Evolutionary conservation across 177 flowering plant species (phyloP).

Genomic region (Vitis hybrid): DNA sequence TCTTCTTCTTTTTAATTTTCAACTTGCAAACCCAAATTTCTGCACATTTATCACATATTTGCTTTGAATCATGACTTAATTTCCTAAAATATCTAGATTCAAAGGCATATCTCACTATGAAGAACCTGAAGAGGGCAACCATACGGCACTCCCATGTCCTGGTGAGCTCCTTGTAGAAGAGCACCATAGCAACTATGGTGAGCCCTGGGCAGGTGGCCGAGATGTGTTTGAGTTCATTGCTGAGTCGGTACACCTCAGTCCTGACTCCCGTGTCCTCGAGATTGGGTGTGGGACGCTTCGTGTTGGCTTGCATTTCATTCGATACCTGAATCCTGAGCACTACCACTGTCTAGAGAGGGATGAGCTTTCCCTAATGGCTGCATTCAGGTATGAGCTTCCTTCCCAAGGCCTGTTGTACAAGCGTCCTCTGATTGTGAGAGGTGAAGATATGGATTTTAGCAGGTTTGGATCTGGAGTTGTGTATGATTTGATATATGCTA

Average conservation of each 20-base stretch:
- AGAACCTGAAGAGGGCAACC: conserved; percentile 57
- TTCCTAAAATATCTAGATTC: conserved; percentile 41
- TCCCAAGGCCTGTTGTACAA: conserved; percentile 84
- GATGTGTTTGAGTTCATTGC: conserved; percentile 96
- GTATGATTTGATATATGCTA: conserved; percentile 89
- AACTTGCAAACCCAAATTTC: too few relatives aligned
- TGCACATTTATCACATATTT: too few relatives aligned
- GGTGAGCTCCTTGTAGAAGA: conserved; percentile 90
- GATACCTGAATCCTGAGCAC: conserved; percentile 58
- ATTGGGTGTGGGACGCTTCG: conserved; percentile 97
- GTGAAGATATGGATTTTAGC: conserved; percentile 91
- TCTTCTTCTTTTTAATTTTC: too few relatives aligned
- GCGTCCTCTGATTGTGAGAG: conserved; percentile 81
- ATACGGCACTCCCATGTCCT: conserved; percentile 81
- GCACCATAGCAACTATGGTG: conserved; percentile 98
- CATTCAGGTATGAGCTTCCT: conserved; percentile 91
- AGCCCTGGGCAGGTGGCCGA: conserved; percentile 99
- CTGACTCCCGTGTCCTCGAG: conserved; percentile 76
- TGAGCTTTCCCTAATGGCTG: conserved; percentile 90
- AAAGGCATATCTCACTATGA: conserved; percentile 99
- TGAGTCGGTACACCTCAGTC: conserved; percentile 40
- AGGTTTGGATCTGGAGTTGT: conserved; percentile 58
- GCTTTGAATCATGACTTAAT: not conserved
- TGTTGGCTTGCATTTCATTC: conserved; percentile 89
- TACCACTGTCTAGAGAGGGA: conserved; percentile 90